phyloP scores from a whole-genome alignment of 495 filamentous ascomycete genomes.

The Lineolata rhizophorae region DNA sequence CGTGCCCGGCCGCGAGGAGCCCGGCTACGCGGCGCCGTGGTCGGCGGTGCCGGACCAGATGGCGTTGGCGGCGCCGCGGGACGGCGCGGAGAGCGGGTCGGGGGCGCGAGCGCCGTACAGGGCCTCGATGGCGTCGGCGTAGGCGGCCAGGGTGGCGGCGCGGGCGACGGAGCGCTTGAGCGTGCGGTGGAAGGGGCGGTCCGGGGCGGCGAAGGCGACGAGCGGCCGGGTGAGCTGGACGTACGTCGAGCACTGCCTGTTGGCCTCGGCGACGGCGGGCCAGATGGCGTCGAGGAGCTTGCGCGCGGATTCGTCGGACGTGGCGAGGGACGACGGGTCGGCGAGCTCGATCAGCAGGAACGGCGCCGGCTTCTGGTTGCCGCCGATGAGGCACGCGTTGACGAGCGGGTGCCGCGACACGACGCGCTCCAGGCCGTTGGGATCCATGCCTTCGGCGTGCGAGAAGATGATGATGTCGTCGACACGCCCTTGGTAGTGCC shows the following conservation, averaged over 20 bases:
- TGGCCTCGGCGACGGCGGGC: not conserved
- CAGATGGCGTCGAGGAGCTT: not conserved
- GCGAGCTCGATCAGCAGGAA: not conserved
- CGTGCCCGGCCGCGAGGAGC: no score
- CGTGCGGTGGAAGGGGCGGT: not conserved
- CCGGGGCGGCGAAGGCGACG: not conserved
- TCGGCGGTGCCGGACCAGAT: no score
- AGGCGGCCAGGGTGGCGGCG: not conserved
- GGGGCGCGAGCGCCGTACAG: no score
- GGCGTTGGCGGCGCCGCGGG: no score
- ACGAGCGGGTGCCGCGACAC: constrained; percentile 2
- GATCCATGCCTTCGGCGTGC: constrained; percentile 2
- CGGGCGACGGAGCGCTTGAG: not conserved
- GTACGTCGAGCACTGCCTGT: not conserved
- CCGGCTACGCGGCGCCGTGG: no score
- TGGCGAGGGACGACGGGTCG: not conserved
- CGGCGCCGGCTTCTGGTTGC: not conserved
- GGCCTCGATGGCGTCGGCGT: not conserved
- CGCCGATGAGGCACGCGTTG: not conserved
- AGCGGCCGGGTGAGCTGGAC: not conserved
- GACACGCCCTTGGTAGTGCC: constrained; percentile 9
- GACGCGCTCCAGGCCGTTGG: not conserved
- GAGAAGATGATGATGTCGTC: constrained; percentile 6
- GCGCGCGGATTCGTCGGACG: not conserved
- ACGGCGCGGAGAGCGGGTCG: no score